Percentiles rank a stretch among this genome's conserved stretches.
phyloP scores from a whole-genome alignment of 352 stramenopile genomes.

The Globisporangium camurandrum region DNA sequence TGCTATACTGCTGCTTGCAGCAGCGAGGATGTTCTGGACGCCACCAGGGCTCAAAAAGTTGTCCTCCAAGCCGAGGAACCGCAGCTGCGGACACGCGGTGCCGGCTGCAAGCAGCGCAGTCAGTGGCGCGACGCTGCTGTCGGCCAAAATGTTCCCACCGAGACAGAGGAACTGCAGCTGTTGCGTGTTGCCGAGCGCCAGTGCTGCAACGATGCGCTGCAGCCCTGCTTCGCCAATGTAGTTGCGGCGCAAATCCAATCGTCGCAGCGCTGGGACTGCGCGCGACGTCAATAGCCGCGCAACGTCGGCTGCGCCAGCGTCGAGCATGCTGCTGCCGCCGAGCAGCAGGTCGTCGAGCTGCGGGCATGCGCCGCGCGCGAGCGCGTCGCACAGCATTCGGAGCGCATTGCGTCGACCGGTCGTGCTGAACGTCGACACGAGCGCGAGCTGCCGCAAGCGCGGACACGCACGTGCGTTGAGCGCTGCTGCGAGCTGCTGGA shows the following conservation, averaged over 20 bases:
- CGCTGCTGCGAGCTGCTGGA: slow-evolving; percentile 32
- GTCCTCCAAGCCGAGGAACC: slow-evolving; percentile 73
- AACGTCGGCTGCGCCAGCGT: slow-evolving; percentile 40
- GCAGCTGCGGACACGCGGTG: slow-evolving; percentile 32
- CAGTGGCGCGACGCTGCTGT: slow-evolving; percentile 56
- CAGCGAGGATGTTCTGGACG: slow-evolving; percentile 55
- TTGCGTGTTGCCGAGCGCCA: slow-evolving; percentile 15
- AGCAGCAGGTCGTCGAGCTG: slow-evolving; percentile 48
- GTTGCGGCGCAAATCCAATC: slow-evolving; percentile 60
- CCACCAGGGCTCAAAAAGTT: slow-evolving; percentile 66
- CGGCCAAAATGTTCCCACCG: slow-evolving; percentile 74
- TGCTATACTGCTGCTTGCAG: slow-evolving; percentile 33
- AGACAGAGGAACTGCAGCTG: slow-evolving; percentile 66
- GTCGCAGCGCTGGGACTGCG: slow-evolving; percentile 23
- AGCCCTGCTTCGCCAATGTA: slow-evolving; percentile 65
- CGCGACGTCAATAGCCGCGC: slow-evolving; percentile 29
- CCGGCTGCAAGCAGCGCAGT: slow-evolving; percentile 28
- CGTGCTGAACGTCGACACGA: slow-evolving; percentile 64
- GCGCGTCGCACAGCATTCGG: slow-evolving; percentile 25
- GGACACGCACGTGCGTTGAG: slow-evolving; percentile 26
- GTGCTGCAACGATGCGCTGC: slow-evolving; percentile 23
- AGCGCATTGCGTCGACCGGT: slow-evolving; percentile 46
- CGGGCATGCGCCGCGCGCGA: slow-evolving; percentile 37
- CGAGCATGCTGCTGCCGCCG: slow-evolving; percentile 55
- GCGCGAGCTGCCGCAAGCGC: slow-evolving; percentile 43